Conservation (phyloP, 495 filamentous ascomycete species). For the Jackrogersella minutella region DNA sequence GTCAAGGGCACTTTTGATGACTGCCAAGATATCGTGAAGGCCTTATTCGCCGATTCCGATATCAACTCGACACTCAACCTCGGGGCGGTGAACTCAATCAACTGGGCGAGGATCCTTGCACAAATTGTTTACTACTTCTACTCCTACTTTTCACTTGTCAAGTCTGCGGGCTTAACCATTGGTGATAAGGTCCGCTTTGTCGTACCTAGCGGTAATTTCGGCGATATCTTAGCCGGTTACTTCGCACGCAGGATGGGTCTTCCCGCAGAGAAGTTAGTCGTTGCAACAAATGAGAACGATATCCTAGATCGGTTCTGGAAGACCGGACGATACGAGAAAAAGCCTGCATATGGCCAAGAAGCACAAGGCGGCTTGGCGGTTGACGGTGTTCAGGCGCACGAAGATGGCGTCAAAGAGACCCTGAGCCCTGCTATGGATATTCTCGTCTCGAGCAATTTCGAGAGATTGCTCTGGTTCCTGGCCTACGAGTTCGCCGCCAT, state of each 20-base stretch:
- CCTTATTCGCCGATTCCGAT: constrained; percentile 81
- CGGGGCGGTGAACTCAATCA: constrained; percentile 89
- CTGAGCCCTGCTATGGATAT: constrained; percentile 96
- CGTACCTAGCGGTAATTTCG: constrained; percentile 93
- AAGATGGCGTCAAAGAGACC: constrained; percentile 82
- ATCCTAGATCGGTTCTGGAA: constrained; percentile 87
- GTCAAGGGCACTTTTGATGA: constrained; percentile 93
- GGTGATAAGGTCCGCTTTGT: constrained; percentile 76
- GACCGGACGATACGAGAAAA: constrained; percentile 82
- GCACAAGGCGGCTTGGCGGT: constrained; percentile 64
- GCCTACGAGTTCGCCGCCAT: constrained; percentile 67
- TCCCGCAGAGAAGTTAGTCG: constrained; percentile 80
- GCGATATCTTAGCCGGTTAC: constrained; percentile 92
- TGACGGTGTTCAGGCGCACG: constrained; percentile 72
- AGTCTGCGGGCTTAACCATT: constrained; percentile 58
- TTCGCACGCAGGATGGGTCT: constrained; percentile 93
- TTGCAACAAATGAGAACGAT: constrained; percentile 94
- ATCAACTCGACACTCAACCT: constrained; percentile 78
- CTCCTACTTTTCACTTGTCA: constrained; percentile 81
- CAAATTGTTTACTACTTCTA: constrained; percentile 95
- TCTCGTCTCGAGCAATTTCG: constrained; percentile 93
- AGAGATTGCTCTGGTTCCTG: constrained; percentile 94
- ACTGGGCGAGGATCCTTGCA: constrained; percentile 88
- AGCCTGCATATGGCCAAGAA: constrained; percentile 61
- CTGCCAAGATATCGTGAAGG: constrained; percentile 95